Percentiles rank a stretch among this genome's conserved stretches.
Evolutionary conservation across 2,329 filamentous ascomycete species (phyloP).

Genomic region (Spiromastix sp.): DNA sequence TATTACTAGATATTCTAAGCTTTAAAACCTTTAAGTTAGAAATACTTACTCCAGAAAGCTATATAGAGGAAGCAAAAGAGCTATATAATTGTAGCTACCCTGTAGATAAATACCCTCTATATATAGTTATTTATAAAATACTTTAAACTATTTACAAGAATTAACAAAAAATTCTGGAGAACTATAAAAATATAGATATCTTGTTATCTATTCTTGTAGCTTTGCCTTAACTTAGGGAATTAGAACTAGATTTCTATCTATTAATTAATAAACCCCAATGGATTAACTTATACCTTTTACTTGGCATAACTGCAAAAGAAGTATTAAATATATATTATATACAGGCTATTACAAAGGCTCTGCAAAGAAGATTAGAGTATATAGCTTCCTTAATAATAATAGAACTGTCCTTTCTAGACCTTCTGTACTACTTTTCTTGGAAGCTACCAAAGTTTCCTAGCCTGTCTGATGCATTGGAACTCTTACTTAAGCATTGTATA

Average conservation of each 20-base stretch:
- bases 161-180: background rate
- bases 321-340: too few relatives aligned
- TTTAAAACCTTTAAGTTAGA: background rate
- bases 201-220: background rate
- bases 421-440: background rate
- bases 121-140: background rate
- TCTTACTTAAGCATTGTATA: background rate
- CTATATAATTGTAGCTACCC: background rate
- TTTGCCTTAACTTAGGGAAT: background rate
- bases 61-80: background rate
- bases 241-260: background rate
- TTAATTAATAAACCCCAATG: background rate
- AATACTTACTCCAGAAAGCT: background rate
- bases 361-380: background rate
- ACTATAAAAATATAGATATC: background rate
- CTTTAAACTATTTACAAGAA: background rate
- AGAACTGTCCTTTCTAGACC: background rate
- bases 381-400: background rate
- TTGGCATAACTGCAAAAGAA: too few relatives aligned
- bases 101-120: background rate
- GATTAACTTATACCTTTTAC: background rate
- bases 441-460: background rate
- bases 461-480: background rate
- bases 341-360: background rate
- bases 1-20: background rate